Base-by-base conservation (phyloP, 257 asterid species). In the Euphrasia confusa region DNA sequence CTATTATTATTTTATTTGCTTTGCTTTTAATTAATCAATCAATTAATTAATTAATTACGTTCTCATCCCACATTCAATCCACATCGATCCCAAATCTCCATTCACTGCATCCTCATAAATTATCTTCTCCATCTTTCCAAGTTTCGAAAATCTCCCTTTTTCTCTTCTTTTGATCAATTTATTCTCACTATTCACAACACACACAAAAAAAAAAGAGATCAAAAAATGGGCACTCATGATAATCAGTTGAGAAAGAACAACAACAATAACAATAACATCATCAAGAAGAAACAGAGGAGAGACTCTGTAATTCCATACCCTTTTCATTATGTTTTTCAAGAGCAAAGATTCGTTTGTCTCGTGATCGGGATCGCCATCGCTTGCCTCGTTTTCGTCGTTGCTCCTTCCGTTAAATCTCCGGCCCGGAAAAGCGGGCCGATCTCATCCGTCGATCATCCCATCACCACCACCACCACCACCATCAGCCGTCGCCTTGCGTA, bases 401-500 rank as follows among this genome's bases (percentile, higher is more conserved):
- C 10, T 49, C 55, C 55, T 49, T n/a, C 55, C 0, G 1, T 49
- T 14, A 13, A 17, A 13, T 14, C 26, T 15, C 54, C 54, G 18
- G 26, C 32, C 21, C n/a, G 40, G 50, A 48, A n/a, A 66, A 5
- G 39, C 39, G 79, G 58, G 32, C 28, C 33, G 61, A 58, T 73
- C 70, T 11, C 73, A 39, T 49, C 67, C 60, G 27, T 66, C 15
- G 72, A 66, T 28, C 70, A 63, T 15, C 53, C 77, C 11, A 35
- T 49, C 14, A 47, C 54, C 2, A 48, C 54, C n/a, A 21, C 54
- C 14, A 47, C 54, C 2, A 48, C 54, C n/a, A 21, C 54, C n/a
- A 4, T 48, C 14, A 48, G 54, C 6, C 54, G 54, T 13, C 54
- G 54, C n/a, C 5, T 48, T 8, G 24, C 54, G 2, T 48, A 48